phyloP scores from a whole-genome alignment of 345 rosid genomes.

The Euphorbia tirucalli region DNA sequence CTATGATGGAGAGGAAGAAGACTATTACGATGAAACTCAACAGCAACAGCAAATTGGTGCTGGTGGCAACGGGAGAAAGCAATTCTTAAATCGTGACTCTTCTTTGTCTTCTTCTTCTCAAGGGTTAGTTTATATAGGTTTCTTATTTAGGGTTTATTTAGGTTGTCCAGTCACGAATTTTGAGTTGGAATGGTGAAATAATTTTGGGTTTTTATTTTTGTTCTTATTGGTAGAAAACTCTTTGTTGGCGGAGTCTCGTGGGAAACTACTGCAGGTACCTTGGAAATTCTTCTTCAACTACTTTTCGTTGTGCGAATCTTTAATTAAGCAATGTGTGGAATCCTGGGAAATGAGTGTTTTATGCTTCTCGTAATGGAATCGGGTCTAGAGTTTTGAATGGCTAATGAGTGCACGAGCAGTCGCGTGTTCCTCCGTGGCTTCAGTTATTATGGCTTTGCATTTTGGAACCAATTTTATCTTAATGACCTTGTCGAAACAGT shows the following conservation, averaged over 20 bases:
- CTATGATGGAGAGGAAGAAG: slow-evolving; percentile 11
- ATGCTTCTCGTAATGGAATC: neutral
- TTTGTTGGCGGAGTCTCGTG: slow-evolving; percentile 38
- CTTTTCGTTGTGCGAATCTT: neutral
- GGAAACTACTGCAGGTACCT: slow-evolving; percentile 30
- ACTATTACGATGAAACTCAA: neutral
- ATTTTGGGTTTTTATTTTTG: slow-evolving; percentile 13
- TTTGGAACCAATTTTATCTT: no score
- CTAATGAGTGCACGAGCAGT: no score
- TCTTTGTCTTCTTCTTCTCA: slow-evolving; percentile 18
- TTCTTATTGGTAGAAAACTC: slow-evolving; percentile 30
- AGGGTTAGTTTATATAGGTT: slow-evolving; percentile 29
- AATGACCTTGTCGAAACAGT: no score
- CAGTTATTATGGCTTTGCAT: neutral
- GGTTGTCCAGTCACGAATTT: neutral
- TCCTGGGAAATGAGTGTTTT: neutral
- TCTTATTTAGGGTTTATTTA: slow-evolving; percentile 1
- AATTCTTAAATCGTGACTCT: slow-evolving; percentile 8
- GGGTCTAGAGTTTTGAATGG: neutral
- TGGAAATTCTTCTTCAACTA: neutral
- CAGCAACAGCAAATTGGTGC: slow-evolving; percentile 5
- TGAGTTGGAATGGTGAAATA: slow-evolving; percentile 1
- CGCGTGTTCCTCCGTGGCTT: neutral
- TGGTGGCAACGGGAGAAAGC: slow-evolving; percentile 10
- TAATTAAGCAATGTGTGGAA: neutral